phyloP scores from a whole-genome alignment of 73 alveolate genomes.

The Symbiodinium natans region DNA sequence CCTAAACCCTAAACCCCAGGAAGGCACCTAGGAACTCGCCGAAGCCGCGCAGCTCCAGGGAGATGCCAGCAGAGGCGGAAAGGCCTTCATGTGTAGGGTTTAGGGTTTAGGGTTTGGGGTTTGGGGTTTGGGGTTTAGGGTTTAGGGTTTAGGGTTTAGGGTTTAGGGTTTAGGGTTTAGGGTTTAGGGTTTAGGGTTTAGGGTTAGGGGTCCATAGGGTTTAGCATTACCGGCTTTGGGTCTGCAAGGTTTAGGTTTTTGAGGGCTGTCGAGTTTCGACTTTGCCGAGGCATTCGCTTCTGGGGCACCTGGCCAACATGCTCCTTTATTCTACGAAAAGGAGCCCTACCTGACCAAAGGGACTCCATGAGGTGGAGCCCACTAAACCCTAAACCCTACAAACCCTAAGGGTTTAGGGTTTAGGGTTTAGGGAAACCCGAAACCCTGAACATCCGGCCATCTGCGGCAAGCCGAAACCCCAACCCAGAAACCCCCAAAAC shows the following conservation, averaged over 20 bases:
- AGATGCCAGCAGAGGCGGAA: constrained; percentile 10
- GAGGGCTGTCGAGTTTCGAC: too few relatives aligned
- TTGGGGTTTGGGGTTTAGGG: background rate
- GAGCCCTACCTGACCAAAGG: too few relatives aligned
- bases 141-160: background rate
- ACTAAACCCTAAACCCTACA: too few relatives aligned
- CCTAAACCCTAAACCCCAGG: background rate
- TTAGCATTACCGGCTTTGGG: background rate
- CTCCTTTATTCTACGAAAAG: too few relatives aligned
- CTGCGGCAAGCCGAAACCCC: too few relatives aligned
- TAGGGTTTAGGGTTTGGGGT: too few relatives aligned
- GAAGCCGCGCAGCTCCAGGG: constrained; percentile 78
- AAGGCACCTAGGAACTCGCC: constrained; percentile 53
- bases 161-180: background rate
- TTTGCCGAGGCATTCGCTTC: too few relatives aligned
- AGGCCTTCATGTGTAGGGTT: background rate
- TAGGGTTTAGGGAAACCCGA: too few relatives aligned
- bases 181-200: background rate
- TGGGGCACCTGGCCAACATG: too few relatives aligned
- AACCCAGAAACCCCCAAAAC: too few relatives aligned
- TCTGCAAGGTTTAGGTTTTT: background rate
- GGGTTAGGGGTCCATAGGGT: background rate
- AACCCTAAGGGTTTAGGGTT: background rate
- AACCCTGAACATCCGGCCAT: too few relatives aligned
- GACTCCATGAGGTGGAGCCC: too few relatives aligned